Conservation (phyloP, 371 early-diverging fungal genomes). For the Lichtheimia hyalospora region DNA sequence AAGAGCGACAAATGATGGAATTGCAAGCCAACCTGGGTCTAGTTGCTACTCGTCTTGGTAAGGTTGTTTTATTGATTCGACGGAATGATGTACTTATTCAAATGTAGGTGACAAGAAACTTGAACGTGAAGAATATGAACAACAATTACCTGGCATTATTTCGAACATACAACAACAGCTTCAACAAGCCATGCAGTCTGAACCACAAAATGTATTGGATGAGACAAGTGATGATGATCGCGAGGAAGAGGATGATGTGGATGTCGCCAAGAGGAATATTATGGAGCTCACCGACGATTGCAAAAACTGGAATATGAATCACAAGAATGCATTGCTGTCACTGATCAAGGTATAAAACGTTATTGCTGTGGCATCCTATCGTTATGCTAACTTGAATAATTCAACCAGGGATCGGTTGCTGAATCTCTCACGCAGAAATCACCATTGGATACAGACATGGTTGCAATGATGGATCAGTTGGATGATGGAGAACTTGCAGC, state of each 20-base stretch:
- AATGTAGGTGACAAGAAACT: slow-evolving; percentile 23
- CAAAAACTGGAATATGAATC: slow-evolving; percentile 27
- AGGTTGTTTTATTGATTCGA: background rate
- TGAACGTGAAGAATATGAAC: slow-evolving; percentile 21
- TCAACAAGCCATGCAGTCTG: slow-evolving; percentile 23
- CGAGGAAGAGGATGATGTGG: slow-evolving; percentile 9
- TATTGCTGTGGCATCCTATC: background rate
- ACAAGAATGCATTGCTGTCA: slow-evolving; percentile 28
- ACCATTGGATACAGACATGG: background rate
- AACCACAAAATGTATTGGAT: background rate
- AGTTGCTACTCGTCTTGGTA: slow-evolving; percentile 38
- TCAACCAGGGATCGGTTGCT: background rate
- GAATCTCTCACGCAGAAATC: background rate
- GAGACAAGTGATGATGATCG: slow-evolving; percentile 13
- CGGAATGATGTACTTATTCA: background rate
- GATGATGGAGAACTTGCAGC: background rate
- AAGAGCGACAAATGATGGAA: slow-evolving; percentile 39
- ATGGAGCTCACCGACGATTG: slow-evolving; percentile 7
- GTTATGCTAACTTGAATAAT: background rate
- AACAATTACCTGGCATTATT: slow-evolving; percentile 11
- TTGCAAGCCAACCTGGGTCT: slow-evolving; percentile 37
- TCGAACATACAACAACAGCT: slow-evolving; percentile 14
- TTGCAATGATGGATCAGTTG: background rate
- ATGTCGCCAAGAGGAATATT: slow-evolving; percentile 10
- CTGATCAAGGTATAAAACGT: background rate